Base-by-base conservation (phyloP, 495 filamentous ascomycete genomes). In the Aspergillus bertholletiae region DNA sequence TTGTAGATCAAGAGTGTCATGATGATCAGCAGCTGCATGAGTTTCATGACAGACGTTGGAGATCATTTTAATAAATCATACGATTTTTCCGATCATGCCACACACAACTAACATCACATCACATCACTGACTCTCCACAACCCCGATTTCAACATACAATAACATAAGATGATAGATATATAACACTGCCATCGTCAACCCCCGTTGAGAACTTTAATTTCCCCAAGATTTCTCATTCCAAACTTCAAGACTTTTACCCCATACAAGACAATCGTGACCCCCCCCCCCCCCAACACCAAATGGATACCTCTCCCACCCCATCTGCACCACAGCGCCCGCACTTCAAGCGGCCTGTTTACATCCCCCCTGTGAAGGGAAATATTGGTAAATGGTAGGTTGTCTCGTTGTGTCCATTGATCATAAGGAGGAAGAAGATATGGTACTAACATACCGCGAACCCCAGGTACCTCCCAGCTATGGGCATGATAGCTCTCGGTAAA, bases 401-500 rank as follows among this genome's bases (percentile, higher is more conserved):
- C n/a, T n/a, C n/a, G n/a, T n/a, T n/a, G n/a, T n/a, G n/a, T n/a
- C n/a, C n/a, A n/a, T n/a, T n/a, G n/a, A n/a, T n/a, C n/a, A n/a
- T n/a, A n/a, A n/a, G n/a, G n/a, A n/a, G n/a, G n/a, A n/a, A n/a
- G n/a, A n/a, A n/a, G n/a, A n/a, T n/a, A n/a, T n/a, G n/a, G n/a
- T n/a, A n/a, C n/a, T n/a, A n/a, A n/a, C n/a, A n/a, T n/a, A n/a
- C n/a, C n/a, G n/a, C n/a, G n/a, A n/a, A n/a, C n/a, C n/a, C n/a
- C 26, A 73, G 70, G 57, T 68, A 67, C 49, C 59, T 74, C 30
- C 68, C 71, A 5, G n/a, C 66, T 0, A 61, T 74, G 46, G 71
- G 62, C 6, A 59, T 62, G 18, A 51, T 70, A 7, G 67, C 67
- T 39, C 61, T 72, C 40, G 67, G 71, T 71, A 65, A 23, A 56